Base-by-base conservation (phyloP, 441 rosid species). In the Gossypium lobatum region DNA sequence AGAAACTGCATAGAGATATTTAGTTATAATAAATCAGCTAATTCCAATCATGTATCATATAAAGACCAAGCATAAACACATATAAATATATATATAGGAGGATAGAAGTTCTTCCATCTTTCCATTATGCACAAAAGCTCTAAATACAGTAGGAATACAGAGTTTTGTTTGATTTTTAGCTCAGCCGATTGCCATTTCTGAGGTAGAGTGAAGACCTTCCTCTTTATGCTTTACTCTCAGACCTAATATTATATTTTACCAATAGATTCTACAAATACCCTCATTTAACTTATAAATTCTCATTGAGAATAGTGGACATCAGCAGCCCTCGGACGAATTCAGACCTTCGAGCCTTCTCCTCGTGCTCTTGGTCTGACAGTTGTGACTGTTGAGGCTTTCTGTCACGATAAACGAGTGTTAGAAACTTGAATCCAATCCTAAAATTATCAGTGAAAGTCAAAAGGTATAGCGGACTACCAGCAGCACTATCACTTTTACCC, bases 311-410 rank as follows among this genome's bases (percentile, higher is more conserved):
- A 2, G 91, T 81, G 11, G 96, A 91, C 75, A 83, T 59, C 77
- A 89, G 34, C 50, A 91, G 69, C 45, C 92, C 92, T 74, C 73
- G 88, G 55, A 89, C 87, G 65, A 89, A 89, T 82, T 82, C 83
- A 8, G 89, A 73, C 85, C 83, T 89, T 50, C 75, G 80, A 53
- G 86, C 85, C 75, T 77, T 87, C 80, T 84, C 87, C 76, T 85
- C 86, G 60, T 80, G 87, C 64, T 88, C 93, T 80, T 89, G 80
- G 48, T 79, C 79, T 2, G 88, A 88, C 6, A 84, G 75, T 42
- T 34, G 81, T 1, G 81, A 17, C 66, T 79, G 81, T 61, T 73
- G 82, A 46, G 75, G 74, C 21, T 73, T 77, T 68, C 95, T 87
- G 86, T 71, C 20, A 50, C 17, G 66, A 59, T 34, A 68, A 53